Base-by-base conservation (phyloP, 306 rosid species). In the Lablab purpureus region DNA sequence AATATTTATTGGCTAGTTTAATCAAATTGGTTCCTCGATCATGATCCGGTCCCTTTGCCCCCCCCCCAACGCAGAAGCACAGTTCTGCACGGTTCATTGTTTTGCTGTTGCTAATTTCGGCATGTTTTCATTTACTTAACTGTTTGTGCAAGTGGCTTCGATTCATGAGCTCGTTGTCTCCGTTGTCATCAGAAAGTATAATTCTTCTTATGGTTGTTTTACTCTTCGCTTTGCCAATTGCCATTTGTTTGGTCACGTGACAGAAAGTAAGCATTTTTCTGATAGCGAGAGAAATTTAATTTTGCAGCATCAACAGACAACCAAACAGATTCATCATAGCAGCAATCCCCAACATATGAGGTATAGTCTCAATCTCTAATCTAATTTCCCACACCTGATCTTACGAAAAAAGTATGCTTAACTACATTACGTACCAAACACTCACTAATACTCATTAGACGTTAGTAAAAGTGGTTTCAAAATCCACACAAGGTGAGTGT, bases 181-280 rank as follows among this genome's bases (percentile, higher is more conserved):
- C n/a, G 46, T 21, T 47, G 40, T 55, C 28, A 77, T 52, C 19
- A 25, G 15, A 27, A 37, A 67, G 25, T 18, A 69, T 41, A 22
- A 74, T 25, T 74, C 56, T 23, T 37, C 14, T 19, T 10, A 27
- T 10, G 8, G 50, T 19, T 75, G 63, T 12, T 18, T 30, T 62
- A 37, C 73, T 63, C 72, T 46, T 63, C n/a, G n/a, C n/a, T n/a
- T n/a, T n/a, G n/a, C n/a, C n/a, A n/a, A n/a, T n/a, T n/a, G n/a
- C n/a, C n/a, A n/a, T n/a, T n/a, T n/a, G 71, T 47, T 62, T 63
- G 51, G 36, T 75, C 80, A 62, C n/a, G 69, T 41, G 79, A 41
- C 45, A 55, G n/a, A 40, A 41, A 59, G 54, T 11, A 74, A 41
- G 41, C 67, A 37, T 12, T 17, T n/a, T 22, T 23, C 59, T 59